Conservation (phyloP, 495 filamentous ascomycete genomes). For the Amorphotheca resinae region DNA sequence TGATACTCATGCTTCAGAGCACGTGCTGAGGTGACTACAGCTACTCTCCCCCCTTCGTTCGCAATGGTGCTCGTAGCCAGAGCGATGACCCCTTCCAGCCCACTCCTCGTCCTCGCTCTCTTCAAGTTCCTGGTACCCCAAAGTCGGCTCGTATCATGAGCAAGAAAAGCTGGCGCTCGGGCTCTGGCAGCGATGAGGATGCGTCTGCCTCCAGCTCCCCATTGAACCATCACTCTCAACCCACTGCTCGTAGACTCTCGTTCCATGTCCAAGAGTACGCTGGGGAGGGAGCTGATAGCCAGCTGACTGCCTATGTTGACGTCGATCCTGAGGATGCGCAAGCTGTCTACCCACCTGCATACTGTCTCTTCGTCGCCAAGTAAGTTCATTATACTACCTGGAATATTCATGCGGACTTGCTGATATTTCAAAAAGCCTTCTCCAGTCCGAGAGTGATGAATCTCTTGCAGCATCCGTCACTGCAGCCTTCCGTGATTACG, state of each 20-base stretch:
- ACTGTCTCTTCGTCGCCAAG: constrained; percentile 57
- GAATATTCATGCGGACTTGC: not conserved
- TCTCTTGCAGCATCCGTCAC: constrained; percentile 41
- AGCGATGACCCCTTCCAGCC: constrained; percentile 14
- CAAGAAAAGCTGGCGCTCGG: constrained; percentile 17
- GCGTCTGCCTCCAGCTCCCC: constrained; percentile 5
- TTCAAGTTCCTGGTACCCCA: constrained; percentile 4
- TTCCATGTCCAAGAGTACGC: not conserved
- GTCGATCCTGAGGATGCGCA: constrained; percentile 41
- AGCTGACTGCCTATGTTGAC: constrained; percentile 1
- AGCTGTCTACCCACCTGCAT: constrained; percentile 36
- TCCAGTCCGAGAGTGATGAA: constrained; percentile 32
- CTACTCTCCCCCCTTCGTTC: constrained; percentile 14
- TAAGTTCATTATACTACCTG: constrained; percentile 25
- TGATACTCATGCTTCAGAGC: not conserved
- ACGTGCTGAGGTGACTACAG: not conserved
- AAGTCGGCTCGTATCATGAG: not conserved
- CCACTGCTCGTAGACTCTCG: constrained; percentile 1
- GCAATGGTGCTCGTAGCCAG: constrained; percentile 1
- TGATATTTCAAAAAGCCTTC: constrained; percentile 26
- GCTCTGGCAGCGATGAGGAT: constrained; percentile 6
- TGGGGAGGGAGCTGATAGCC: not conserved
- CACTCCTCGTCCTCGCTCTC: not conserved
- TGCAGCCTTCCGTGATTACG: constrained; percentile 36
- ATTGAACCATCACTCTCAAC: not conserved